Evolutionary conservation across 192 early-diverging fungal species (phyloP), one percentile per base, ranked within the genome.

Genomic region (Mortierella alpina): DNA sequence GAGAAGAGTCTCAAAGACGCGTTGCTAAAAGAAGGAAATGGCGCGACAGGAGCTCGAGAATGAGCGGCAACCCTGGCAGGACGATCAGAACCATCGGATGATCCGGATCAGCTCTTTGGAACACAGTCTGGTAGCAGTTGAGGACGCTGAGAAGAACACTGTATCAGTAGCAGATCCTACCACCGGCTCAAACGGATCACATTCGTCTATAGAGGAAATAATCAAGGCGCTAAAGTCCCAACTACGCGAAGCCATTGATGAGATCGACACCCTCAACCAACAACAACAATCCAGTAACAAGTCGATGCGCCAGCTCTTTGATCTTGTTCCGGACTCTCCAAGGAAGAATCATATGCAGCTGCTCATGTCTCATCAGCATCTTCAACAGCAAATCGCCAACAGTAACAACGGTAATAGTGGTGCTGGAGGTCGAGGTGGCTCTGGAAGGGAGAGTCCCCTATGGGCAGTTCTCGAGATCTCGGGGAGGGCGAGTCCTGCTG

Each of bases 1-100:
- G 74, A 83, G 46, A 71, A 79, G 46, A 73, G 70, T 61, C 60
- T 83, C 12, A 83, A 77, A 23, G 82, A 83, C 41, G 82, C 82
- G 3, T 45, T 83, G 40, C 40, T 83, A 18, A 18, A 75, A 77
- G 10, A 83, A 75, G 42, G 75, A 79, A n/a, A 71, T 71, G 62
- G 66, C 75, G 0, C 69, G 63, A 31, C 66, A 66, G 59, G 74
- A 77, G 47, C 61, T 73, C 10, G 82, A 83, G 31, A 76, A 77
- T 47, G 82, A 83, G 52, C 64, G 69, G 10, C 73, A 77, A 23
- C 62, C 42, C 5, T 73, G 75, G 70, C 74, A 83, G 17, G 75
- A 71, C 3, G 74, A 73, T 45, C 74, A 83, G 48, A 56, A 59
- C 17, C 70, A 75, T 40, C 70, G 68, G 14, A 77, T 77, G 50